Conservation (phyloP, 257 asterid genomes). For the Solanum chiquidenum region DNA sequence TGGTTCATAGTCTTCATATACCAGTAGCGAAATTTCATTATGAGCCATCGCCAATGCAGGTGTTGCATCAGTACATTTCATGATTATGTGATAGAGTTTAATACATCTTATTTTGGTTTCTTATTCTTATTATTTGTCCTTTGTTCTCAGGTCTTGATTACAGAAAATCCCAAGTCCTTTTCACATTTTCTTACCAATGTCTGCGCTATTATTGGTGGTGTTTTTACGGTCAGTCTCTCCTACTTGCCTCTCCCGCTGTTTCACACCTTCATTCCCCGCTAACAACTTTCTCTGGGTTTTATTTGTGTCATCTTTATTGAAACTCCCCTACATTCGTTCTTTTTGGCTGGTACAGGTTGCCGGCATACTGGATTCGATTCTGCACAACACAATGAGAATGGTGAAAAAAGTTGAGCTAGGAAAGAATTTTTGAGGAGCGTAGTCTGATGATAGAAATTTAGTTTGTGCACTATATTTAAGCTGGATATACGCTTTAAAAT, state of each 20-base stretch:
- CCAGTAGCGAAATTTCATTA: constrained; percentile 85
- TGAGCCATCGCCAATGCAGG: constrained; percentile 97
- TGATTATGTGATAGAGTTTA: not conserved
- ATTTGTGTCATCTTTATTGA: not conserved
- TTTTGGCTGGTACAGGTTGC: constrained; percentile 63
- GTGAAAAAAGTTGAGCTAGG: constrained; percentile 82
- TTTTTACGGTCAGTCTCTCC: constrained; percentile 64
- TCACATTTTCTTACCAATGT: constrained; percentile 73
- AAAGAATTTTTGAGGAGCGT: constrained; percentile 50
- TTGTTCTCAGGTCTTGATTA: constrained; percentile 47
- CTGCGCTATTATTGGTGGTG: constrained; percentile 91
- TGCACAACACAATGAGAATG: constrained; percentile 60
- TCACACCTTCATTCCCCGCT: not conserved
- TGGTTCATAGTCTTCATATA: constrained; percentile 62
- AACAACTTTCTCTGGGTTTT: not conserved
- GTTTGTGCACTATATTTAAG: not conserved
- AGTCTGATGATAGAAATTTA: not conserved
- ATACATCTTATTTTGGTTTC: not conserved
- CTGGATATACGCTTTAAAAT: not conserved
- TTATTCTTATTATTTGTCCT: not conserved
- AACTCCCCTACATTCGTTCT: not conserved
- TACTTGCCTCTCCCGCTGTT: not conserved
- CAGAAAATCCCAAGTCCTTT: constrained; percentile 70
- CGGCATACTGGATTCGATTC: constrained; percentile 71
- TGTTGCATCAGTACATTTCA: constrained; percentile 7